phyloP scores from a whole-genome alignment of 768 basidiomycete species.

The Leccinum pellstonianum region DNA sequence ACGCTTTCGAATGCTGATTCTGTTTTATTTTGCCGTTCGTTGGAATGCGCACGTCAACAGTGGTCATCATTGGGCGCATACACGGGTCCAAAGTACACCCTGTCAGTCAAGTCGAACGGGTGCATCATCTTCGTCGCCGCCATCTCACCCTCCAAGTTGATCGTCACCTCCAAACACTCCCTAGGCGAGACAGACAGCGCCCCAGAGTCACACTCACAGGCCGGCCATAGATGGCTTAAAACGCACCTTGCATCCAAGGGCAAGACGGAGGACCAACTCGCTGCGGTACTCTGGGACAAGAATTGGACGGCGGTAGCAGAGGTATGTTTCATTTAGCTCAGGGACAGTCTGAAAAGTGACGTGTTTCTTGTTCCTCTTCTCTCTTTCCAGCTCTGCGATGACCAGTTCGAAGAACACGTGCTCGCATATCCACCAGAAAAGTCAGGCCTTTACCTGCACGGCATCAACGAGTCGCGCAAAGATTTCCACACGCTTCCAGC shows the following conservation, averaged over 20 bases:
- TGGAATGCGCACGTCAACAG: constrained; percentile 38
- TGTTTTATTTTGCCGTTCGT: not conserved
- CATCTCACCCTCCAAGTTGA: constrained; percentile 65
- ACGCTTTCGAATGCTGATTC: not conserved
- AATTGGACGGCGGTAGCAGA: constrained; percentile 92
- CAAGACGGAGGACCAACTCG: constrained; percentile 73
- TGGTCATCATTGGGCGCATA: constrained; percentile 72
- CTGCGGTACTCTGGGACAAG: constrained; percentile 69
- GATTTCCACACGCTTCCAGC: constrained; percentile 73
- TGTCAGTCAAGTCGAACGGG: constrained; percentile 93
- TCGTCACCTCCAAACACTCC: constrained; percentile 93
- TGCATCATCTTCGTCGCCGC: constrained; percentile 96
- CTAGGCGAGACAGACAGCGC: constrained; percentile 55
- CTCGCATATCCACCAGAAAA: constrained; percentile 76
- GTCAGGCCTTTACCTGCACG: constrained; percentile 92
- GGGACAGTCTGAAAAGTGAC: not conserved
- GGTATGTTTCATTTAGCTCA: constrained; percentile 43
- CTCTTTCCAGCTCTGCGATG: constrained; percentile 84
- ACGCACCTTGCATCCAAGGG: constrained; percentile 54
- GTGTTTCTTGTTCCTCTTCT: not conserved
- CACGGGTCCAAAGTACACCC: constrained; percentile 74
- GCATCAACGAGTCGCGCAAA: constrained; percentile 70
- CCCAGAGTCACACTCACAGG: constrained; percentile 69
- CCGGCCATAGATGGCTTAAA: constrained; percentile 81
- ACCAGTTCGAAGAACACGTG: constrained; percentile 96